Evolutionary conservation across 1,139 yeast species (phyloP).

Genomic region (Geotrichum reessii): DNA sequence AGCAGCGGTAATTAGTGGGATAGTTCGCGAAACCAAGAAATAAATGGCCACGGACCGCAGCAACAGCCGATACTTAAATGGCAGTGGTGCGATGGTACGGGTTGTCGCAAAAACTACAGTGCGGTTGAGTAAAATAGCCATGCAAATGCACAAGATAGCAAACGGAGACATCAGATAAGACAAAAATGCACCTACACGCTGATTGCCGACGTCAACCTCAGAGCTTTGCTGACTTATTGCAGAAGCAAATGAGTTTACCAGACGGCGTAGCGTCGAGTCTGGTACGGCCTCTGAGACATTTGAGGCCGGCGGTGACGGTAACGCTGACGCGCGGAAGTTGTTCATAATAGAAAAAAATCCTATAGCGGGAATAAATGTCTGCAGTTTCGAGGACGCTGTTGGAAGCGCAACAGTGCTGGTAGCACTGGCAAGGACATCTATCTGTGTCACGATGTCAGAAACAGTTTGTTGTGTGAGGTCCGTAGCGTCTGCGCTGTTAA

Average conservation of each 20-base stretch:
- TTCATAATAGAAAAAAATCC: constrained; percentile 13
- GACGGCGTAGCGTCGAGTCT: constrained; percentile 22
- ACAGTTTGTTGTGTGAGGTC: not conserved
- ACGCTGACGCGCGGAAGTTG: constrained; percentile 3
- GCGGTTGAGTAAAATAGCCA: constrained; percentile 61
- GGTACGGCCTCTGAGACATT: constrained; percentile 9
- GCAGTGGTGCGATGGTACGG: constrained; percentile 39
- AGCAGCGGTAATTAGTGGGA: constrained; percentile 41
- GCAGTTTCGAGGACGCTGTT: not conserved
- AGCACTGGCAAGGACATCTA: not conserved
- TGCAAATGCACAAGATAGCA: constrained; percentile 51
- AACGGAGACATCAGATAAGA: constrained; percentile 46
- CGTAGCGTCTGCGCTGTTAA: not conserved
- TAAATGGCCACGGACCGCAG: constrained; percentile 41
- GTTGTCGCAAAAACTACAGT: constrained; percentile 63
- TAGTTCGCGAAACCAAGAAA: constrained; percentile 36
- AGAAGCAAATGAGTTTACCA: constrained; percentile 22
- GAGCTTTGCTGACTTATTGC: constrained; percentile 24
- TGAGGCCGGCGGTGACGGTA: not conserved
- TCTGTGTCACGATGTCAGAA: constrained; percentile 1
- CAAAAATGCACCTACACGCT: constrained; percentile 23
- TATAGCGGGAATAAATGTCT: constrained; percentile 8
- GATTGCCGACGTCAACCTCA: constrained; percentile 28
- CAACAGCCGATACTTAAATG: constrained; percentile 28
- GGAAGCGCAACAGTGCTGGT: constrained; percentile 4